Conservation (phyloP, 306 rosid genomes). For the Sechiopsis laciniata region DNA sequence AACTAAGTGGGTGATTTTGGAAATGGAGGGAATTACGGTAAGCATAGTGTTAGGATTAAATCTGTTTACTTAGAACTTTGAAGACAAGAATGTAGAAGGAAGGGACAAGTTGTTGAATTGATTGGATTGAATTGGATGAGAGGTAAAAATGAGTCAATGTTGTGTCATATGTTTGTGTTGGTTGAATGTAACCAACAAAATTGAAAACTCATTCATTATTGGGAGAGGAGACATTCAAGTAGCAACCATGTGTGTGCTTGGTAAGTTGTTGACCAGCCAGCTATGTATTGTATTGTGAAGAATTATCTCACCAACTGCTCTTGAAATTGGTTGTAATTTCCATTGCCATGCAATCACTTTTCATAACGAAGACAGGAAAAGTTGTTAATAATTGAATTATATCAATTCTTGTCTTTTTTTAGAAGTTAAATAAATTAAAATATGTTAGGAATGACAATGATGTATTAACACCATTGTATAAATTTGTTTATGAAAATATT, state of each 20-base stretch:
- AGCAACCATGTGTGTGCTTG: background rate
- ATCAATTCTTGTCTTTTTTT: background rate
- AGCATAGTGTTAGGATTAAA: background rate
- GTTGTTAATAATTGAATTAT: background rate
- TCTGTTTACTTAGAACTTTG: background rate
- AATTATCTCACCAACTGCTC: slow-evolving; percentile 6
- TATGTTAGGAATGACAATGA: too few species aligned
- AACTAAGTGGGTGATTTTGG: background rate
- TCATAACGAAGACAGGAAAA: background rate
- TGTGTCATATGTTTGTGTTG: background rate
- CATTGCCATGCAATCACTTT: background rate
- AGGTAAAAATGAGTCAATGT: background rate
- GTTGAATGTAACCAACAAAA: slow-evolving; percentile 5
- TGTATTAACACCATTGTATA: too few species aligned
- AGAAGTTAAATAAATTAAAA: too few species aligned
- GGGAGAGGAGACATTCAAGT: background rate
- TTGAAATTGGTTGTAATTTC: background rate
- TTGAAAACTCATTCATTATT: slow-evolving; percentile 14
- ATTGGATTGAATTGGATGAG: background rate
- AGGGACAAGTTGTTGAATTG: background rate
- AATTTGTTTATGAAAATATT: too few species aligned
- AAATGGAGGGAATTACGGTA: background rate
- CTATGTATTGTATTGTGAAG: background rate
- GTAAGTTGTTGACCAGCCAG: slow-evolving; percentile 6
- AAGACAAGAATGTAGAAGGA: background rate